These are phyloP conservation scores for Spiromastix sp. DNA, from an alignment of 2,329 filamentous ascomycete species.

Conservation along the genomic window DNA sequence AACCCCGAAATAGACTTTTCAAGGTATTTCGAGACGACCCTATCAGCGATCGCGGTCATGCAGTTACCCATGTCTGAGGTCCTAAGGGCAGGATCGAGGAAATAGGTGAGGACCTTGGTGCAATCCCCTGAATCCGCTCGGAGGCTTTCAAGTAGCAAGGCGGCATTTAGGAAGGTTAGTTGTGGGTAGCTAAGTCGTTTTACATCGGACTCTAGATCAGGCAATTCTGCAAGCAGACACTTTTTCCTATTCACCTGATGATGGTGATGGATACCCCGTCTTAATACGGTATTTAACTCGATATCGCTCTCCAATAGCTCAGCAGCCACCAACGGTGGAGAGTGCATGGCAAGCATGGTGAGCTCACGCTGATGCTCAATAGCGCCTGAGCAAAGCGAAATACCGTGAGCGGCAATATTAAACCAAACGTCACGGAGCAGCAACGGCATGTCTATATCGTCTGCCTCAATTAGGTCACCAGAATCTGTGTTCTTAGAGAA, in stretches of 20 bases:
- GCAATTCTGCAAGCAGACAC: conserved; percentile 61
- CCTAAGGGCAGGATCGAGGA: conserved; percentile 77
- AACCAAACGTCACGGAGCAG: conserved; percentile 92
- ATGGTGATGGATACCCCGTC: conserved; percentile 72
- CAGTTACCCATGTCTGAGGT: conserved; percentile 51
- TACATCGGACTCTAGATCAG: conserved; percentile 67
- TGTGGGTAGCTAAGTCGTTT: conserved; percentile 78
- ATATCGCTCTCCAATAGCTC: conserved; percentile 93
- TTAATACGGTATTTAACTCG: conserved; percentile 86
- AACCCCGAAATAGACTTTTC: conserved; percentile 60
- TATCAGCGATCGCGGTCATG: conserved; percentile 53
- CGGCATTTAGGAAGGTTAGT: conserved; percentile 82
- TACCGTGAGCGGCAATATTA: conserved; percentile 91
- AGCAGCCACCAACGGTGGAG: conserved; percentile 73
- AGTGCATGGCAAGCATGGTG: conserved; percentile 74
- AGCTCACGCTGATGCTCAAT: conserved; percentile 67
- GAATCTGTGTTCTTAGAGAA: conserved; percentile 45
- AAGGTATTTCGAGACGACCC: conserved; percentile 70
- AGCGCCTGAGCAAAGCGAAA: conserved; percentile 62
- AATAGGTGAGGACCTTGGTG: conserved; percentile 81
- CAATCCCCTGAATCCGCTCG: conserved; percentile 81
- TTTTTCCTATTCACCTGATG: conserved; percentile 71
- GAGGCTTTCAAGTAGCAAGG: conserved; percentile 79
- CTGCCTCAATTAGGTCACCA: conserved; percentile 15
- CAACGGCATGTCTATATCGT: conserved; percentile 52